Conservation (phyloP, 2,329 filamentous ascomycete species). For the Tricladium varicosporioides region DNA sequence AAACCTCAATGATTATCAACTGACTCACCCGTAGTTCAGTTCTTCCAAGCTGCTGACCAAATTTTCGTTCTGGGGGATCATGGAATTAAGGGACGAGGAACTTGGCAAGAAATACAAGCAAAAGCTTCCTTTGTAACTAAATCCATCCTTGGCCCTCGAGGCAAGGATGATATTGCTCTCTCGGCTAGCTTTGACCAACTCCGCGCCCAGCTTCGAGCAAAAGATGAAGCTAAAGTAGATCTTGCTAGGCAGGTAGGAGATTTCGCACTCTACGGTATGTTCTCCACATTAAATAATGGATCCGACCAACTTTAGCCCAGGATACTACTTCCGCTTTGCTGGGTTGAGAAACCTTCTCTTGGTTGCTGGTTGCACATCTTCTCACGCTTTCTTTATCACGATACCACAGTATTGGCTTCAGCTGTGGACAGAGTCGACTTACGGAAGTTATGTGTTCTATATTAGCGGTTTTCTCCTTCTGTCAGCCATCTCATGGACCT, state of each 20-base stretch:
- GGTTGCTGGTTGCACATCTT: conserved; percentile 1
- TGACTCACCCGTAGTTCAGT: conserved; percentile 32
- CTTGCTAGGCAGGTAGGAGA: conserved; percentile 26
- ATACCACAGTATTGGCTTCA: conserved; percentile 19
- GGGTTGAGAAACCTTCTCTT: conserved; percentile 7
- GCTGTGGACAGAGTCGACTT: conserved; percentile 12
- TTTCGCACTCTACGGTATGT: conserved; percentile 20
- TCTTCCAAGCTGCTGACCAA: conserved; percentile 40
- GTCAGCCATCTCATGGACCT: conserved; percentile 36
- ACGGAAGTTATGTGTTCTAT: conserved; percentile 31
- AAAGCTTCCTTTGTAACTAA: conserved; percentile 20
- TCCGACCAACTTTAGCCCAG: conserved; percentile 5
- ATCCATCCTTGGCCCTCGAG: conserved; percentile 26
- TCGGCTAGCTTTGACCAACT: conserved; percentile 18
- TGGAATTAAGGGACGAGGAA: conserved; percentile 35
- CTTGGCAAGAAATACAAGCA: conserved; percentile 25
- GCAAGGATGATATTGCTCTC: conserved; percentile 23
- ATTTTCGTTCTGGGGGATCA: conserved; percentile 37
- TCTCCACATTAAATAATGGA: background rate
- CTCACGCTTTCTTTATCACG: conserved; percentile 13
- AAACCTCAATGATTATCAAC: no score
- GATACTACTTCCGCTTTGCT: conserved; percentile 10
- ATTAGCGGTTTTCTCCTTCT: conserved; percentile 38
- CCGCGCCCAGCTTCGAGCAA: conserved; percentile 13
- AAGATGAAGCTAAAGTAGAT: conserved; percentile 23